Conservation (phyloP, 768 basidiomycete species). For the Rhodotorula sphaerocarpa region DNA sequence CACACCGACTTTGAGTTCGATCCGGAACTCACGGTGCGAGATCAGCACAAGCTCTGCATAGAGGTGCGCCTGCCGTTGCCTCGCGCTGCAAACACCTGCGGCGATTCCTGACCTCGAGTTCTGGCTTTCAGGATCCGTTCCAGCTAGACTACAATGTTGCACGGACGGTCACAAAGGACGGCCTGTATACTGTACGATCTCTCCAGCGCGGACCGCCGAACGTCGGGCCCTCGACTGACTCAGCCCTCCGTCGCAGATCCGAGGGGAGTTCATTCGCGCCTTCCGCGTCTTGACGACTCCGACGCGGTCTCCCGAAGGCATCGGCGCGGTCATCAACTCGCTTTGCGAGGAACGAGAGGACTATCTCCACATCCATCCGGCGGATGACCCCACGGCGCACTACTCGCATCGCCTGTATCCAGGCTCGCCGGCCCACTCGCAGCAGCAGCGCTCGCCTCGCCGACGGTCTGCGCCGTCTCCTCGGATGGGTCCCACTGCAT, state of each 20-base stretch:
- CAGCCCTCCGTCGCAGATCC: constrained; percentile 56
- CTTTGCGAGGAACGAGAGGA: constrained; percentile 80
- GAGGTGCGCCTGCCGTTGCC: constrained; percentile 53
- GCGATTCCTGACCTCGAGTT: background rate
- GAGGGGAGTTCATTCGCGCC: constrained; percentile 96
- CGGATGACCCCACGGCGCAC: constrained; percentile 12
- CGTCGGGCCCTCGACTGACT: background rate
- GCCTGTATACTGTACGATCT: constrained; percentile 83
- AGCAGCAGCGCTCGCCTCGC: constrained; percentile 17
- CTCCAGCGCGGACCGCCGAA: too few relatives aligned
- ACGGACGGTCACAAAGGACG: constrained; percentile 91
- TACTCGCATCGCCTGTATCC: background rate
- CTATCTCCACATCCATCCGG: constrained; percentile 41
- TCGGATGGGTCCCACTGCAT: constrained; percentile 5
- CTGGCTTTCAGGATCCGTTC: constrained; percentile 67
- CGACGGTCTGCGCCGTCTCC: constrained; percentile 24
- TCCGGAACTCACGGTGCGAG: constrained; percentile 48
- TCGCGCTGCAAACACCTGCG: too few relatives aligned
- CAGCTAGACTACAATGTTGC: constrained; percentile 94
- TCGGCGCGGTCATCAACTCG: constrained; percentile 53
- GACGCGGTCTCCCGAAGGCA: constrained; percentile 66
- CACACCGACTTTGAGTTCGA: constrained; percentile 55
- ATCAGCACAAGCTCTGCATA: constrained; percentile 90
- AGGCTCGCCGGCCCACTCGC: background rate
- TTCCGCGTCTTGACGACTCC: constrained; percentile 62